A percentile compares a stretch with the other conserved stretches of the same genome.
phyloP scores from a whole-genome alignment of 2,329 filamentous ascomycete genomes.

The Coleophoma crateriformis region DNA sequence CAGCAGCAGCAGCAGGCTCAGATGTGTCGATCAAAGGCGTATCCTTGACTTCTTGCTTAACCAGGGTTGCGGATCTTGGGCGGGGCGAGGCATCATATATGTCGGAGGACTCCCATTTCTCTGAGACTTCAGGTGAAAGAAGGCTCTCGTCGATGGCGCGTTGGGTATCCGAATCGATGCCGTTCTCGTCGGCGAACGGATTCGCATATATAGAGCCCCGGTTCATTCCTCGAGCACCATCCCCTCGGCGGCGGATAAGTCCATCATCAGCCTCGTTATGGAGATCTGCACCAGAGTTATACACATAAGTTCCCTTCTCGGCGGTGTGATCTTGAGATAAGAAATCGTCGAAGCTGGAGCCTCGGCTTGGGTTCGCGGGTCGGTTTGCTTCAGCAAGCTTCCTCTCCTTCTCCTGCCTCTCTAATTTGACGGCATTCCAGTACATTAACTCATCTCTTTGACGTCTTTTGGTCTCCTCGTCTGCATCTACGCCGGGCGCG shows the following conservation, averaged over 20 bases:
- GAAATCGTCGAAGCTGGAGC: slow-evolving; percentile 50
- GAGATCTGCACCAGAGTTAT: slow-evolving; percentile 48
- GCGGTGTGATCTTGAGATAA: slow-evolving; percentile 43
- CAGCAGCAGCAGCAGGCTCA: slow-evolving; percentile 16
- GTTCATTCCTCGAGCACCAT: slow-evolving; percentile 40
- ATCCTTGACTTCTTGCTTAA: not conserved
- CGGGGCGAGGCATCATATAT: slow-evolving; percentile 24
- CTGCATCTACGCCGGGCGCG: slow-evolving; percentile 49
- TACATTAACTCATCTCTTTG: slow-evolving; percentile 62
- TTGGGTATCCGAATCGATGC: slow-evolving; percentile 35
- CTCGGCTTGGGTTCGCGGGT: slow-evolving; percentile 21
- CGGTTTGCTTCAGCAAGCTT: slow-evolving; percentile 13
- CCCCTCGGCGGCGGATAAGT: slow-evolving; percentile 41
- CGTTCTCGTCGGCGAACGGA: slow-evolving; percentile 43
- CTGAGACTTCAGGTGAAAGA: slow-evolving; percentile 32
- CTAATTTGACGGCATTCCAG: slow-evolving; percentile 53
- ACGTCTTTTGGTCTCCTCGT: slow-evolving; percentile 53
- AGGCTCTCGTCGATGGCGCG: slow-evolving; percentile 33
- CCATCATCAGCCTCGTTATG: slow-evolving; percentile 33
- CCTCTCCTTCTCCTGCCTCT: slow-evolving; percentile 37
- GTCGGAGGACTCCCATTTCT: slow-evolving; percentile 52
- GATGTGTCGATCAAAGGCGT: slow-evolving; percentile 23
- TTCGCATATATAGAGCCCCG: slow-evolving; percentile 44
- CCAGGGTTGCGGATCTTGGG: not conserved
- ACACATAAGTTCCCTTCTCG: slow-evolving; percentile 50